A percentile compares a stretch with the other conserved stretches of the same genome.
Conservation (phyloP, 345 rosid genomes). For the Brassica juncea region DNA sequence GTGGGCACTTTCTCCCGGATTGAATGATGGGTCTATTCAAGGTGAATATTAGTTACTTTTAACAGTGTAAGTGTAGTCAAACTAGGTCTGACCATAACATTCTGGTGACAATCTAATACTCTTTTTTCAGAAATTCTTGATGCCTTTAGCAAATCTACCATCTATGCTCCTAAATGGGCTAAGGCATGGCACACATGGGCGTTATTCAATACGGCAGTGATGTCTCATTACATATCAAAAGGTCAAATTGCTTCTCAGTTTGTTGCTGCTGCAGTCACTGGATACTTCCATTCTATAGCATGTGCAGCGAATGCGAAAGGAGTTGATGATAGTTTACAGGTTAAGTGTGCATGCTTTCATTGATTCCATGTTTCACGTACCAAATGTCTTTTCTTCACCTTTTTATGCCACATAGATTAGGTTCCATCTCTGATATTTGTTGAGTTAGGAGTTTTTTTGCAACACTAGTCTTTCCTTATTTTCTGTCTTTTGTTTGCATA, state of each 20-base stretch:
- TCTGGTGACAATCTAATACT: constrained; percentile 9
- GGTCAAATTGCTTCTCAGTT: constrained; percentile 71
- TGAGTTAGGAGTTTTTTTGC: constrained; percentile 22
- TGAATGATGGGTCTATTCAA: constrained; percentile 87
- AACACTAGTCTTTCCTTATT: background rate
- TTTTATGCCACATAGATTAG: constrained; percentile 10
- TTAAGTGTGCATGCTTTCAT: constrained; percentile 39
- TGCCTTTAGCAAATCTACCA: constrained; percentile 77
- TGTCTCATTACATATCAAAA: constrained; percentile 84
- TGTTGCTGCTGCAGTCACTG: constrained; percentile 91
- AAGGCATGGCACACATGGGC: constrained; percentile 99
- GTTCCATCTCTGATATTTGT: background rate
- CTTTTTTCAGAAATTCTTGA: constrained; percentile 64
- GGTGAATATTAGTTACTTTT: constrained; percentile 49
- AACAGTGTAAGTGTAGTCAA: constrained; percentile 16
- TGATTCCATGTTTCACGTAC: constrained; percentile 20
- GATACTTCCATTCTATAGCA: constrained; percentile 95
- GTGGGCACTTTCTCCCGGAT: constrained; percentile 83
- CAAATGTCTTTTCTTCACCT: constrained; percentile 17
- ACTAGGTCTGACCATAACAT: constrained; percentile 29
- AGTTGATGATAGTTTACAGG: constrained; percentile 97
- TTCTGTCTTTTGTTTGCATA: background rate
- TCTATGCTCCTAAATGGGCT: constrained; percentile 79
- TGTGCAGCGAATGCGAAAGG: constrained; percentile 95
- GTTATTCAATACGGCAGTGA: constrained; percentile 91